Base-by-base conservation (phyloP, 2,329 filamentous ascomycete species). In the Cryphonectria nitschkei region DNA sequence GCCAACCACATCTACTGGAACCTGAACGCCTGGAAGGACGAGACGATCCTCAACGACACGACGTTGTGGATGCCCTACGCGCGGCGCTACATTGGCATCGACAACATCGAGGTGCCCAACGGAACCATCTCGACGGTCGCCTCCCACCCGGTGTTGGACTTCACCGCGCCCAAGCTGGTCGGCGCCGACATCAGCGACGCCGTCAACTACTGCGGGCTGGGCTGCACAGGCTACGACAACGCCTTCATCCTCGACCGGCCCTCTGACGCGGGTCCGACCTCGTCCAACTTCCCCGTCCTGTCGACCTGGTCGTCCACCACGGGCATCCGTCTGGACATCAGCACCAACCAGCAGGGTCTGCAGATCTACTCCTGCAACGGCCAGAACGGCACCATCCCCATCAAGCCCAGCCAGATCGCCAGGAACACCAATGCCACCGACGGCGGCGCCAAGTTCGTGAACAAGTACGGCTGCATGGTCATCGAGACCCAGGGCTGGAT, bases 1-100 rank as follows among this genome's bases (percentile, higher is more conserved):
- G 68, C 68, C 22, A 70, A 70, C 56, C 68, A 70, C 56, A 70
- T 70, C 43, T 70, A 70, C 64, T 70, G 68, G 68, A 70, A 70
- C 64, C 64, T 70, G n/a, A 70, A 70, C 64, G 68, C 68, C 8
- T 70, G 41, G 41, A 70, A 70, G 50, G 68, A 70, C 32, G 29
- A 43, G 9, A 70, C 68, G 22, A 66, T 70, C 32, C 58, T 70
- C 39, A 70, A 70, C 41, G 68, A 70, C 56, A 70, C 68, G 26
- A 69, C 68, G 2, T 43, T 70, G 8, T 70, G 68, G 68, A 67
- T 70, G 68, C 68, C 68, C 19, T 70, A 70, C 46, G 43, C 68
- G 39, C 29, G n/a, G 41, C 63, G 68, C n/a, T 70, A 62, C 63
- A 46, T 70, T 32, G 63, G 64, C 41, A 54, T 70, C 41, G 68